These are phyloP conservation scores for Cicer arietinum DNA, from an alignment of 306 rosid species.

Conservation along the genomic window DNA sequence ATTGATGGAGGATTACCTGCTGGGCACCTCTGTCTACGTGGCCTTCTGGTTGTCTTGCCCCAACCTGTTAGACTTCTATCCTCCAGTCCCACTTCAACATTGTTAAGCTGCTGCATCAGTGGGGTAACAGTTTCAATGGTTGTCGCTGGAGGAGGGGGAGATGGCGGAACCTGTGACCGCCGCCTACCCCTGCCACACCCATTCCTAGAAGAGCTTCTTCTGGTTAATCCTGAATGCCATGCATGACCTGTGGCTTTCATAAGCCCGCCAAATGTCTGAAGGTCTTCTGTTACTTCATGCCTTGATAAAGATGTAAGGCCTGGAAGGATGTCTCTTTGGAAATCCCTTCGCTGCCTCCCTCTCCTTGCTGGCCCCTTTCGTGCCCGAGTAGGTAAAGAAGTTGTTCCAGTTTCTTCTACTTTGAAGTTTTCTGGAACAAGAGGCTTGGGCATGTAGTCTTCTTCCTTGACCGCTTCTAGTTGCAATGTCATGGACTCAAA, in stretches of 20 bases:
- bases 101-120: conserved; percentile 64
- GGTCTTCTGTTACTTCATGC: conserved; percentile 97
- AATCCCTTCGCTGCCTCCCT: conserved; percentile 96
- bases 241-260: conserved; percentile 94
- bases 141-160: conserved; percentile 64
- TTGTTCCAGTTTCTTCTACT: conserved; percentile 67
- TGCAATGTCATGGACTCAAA: conserved; percentile 85
- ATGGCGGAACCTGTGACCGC: conserved; percentile 57
- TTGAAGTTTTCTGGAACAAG: conserved; percentile 72
- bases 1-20: conserved; percentile 71
- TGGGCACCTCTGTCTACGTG: conserved; percentile 85
- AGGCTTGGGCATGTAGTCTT: conserved; percentile 90
- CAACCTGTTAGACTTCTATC: conserved; percentile 92
- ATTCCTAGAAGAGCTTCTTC: conserved; percentile 81
- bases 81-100: conserved; percentile 73
- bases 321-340: conserved; percentile 98
- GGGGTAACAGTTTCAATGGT: conserved; percentile 53
- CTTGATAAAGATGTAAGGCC: conserved; percentile 86
- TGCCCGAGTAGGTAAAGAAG: conserved; percentile 51
- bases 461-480: conserved; percentile 69
- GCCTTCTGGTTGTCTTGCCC: conserved; percentile 96
- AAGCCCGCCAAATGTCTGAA: conserved; percentile 92
- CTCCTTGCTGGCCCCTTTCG: conserved; percentile 85
- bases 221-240: conserved; percentile 76
- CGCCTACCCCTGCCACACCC: conserved; percentile 90